Evolutionary conservation across 2,329 filamentous ascomycete species (phyloP).

Genomic region (Aureobasidium subglaciale): DNA sequence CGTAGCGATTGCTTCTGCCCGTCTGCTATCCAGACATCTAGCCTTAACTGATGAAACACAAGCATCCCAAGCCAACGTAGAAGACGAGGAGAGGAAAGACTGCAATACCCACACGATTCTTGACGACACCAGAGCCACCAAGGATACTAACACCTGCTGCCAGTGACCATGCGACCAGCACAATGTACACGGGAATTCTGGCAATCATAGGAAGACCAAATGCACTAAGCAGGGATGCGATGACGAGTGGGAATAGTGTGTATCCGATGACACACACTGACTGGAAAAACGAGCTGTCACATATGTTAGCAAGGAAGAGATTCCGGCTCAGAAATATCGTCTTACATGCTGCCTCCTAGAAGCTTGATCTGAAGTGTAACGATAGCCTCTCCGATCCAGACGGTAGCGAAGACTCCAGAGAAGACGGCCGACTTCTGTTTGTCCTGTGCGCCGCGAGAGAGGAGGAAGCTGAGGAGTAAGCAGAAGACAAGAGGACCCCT

Average conservation of each 20-base stretch:
- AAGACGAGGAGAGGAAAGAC: slow-evolving; percentile 95
- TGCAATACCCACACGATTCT: slow-evolving; percentile 86
- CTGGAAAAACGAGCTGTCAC: slow-evolving; percentile 83
- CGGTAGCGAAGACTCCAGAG: slow-evolving; percentile 89
- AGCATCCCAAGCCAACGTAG: slow-evolving; percentile 83
- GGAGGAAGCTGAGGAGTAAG: slow-evolving; percentile 74
- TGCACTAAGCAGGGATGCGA: slow-evolving; percentile 83
- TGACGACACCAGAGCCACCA: slow-evolving; percentile 88
- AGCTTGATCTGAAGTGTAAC: slow-evolving; percentile 98
- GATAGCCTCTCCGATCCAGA: slow-evolving; percentile 94
- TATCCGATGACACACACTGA: slow-evolving; percentile 98
- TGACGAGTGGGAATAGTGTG: slow-evolving; percentile 91
- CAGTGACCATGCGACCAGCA: slow-evolving; percentile 85
- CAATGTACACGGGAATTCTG: slow-evolving; percentile 81
- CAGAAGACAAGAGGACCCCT: slow-evolving; percentile 93
- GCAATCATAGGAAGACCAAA: slow-evolving; percentile 70
- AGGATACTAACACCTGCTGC: slow-evolving; percentile 94
- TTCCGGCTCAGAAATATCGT: slow-evolving; percentile 22
- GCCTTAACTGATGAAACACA: slow-evolving; percentile 91
- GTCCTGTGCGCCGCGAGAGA: slow-evolving; percentile 71
- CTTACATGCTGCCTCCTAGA: slow-evolving; percentile 92
- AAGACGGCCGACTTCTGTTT: slow-evolving; percentile 87
- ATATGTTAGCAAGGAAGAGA: slow-evolving; percentile 23
- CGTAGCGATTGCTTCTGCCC: background rate
- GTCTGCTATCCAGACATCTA: background rate